Base-by-base conservation (phyloP, 2,329 filamentous ascomycete genomes). In the Trichoderma arundinaceum region DNA sequence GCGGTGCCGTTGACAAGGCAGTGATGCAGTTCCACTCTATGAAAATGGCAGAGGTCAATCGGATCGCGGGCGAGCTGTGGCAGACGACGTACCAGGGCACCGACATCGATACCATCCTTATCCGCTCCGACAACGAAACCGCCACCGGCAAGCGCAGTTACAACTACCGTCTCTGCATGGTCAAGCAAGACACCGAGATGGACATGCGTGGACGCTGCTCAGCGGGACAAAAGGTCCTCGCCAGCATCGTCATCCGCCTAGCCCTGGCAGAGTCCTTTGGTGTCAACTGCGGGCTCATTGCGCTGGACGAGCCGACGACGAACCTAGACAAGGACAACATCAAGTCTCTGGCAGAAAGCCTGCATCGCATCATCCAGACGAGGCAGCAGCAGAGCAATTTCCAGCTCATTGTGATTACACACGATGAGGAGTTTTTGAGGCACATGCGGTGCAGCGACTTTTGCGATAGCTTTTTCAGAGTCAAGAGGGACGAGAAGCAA, bases 1-100 rank as follows among this genome's bases (percentile, higher is more conserved):
- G 88, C 49, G 84, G 87, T 9, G 95, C 95, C 7, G 85, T 99
- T 12, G 94, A 98, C 81, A 92, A 95, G 74, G 96, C 95, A 53
- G 96, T 99, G 74, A 97, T 99, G 92, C 92, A 92, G 73, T 99
- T 94, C 75, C 95, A 99, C 80, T 86, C 90, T 35, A 82, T 97
- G 75, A 99, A 99, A 82, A 99, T 99, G 95, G 92, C 95, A 71
- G 94, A 99, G 77, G 94, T 99, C 77, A 99, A 99, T 78, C 86
- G 88, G 65, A 97, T 97, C 76, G 90, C 96, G 58, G 92, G 91
- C 69, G 95, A 99, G 77, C 85, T 99, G n/a, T 99, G 95, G 95
- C 92, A 92, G 78, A 91, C 89, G 74, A 97, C 95, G 1, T 99
- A 99, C 79, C 92, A 96, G 75, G 95, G 95, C 69, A 98, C 94